A percentile compares a stretch with the other conserved stretches of the same genome.
These are phyloP conservation scores for Cladophialophora bantiana DNA, from an alignment of 2,329 filamentous ascomycete species.

Conservation along the genomic window DNA sequence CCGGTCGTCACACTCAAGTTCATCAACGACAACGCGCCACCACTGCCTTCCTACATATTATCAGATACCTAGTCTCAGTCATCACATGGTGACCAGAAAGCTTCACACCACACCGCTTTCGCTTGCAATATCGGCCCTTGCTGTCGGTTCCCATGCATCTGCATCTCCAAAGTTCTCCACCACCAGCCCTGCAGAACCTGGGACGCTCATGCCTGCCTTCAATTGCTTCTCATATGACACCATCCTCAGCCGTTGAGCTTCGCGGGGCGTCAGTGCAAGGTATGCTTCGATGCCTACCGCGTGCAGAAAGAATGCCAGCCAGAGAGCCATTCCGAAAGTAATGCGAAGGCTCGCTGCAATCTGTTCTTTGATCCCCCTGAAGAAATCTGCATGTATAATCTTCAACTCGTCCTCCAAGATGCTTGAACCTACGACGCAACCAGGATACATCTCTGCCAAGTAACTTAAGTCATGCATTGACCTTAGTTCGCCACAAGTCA, in stretches of 20 bases:
- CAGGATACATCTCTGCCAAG: constrained; percentile 5
- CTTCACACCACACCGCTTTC: neutral
- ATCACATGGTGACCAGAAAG: neutral
- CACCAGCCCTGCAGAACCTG: constrained; percentile 23
- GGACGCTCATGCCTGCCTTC: constrained; percentile 20
- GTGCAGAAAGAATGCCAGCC: constrained; percentile 29
- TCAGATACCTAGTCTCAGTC: no score
- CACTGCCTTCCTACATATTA: no score
- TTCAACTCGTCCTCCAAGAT: constrained; percentile 1
- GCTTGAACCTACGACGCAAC: constrained; percentile 7
- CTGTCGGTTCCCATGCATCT: constrained; percentile 9
- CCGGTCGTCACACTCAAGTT: no score
- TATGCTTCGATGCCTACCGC: constrained; percentile 28
- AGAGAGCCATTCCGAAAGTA: constrained; percentile 28
- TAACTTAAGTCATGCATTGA: constrained; percentile 18
- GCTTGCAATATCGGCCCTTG: neutral
- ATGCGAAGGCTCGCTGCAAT: constrained; percentile 21
- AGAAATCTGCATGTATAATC: constrained; percentile 23
- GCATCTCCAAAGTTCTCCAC: constrained; percentile 24
- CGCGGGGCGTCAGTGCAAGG: constrained; percentile 29
- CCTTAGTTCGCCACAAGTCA: constrained; percentile 51
- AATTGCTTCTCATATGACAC: constrained; percentile 28
- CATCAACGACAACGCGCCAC: no score
- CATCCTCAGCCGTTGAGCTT: constrained; percentile 25
- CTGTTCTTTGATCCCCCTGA: constrained; percentile 16